A percentile compares a stretch with the other conserved stretches of the same genome.
These are phyloP conservation scores for Thielaviopsis populi DNA, from an alignment of 2,329 filamentous ascomycete species.

Conservation along the genomic window DNA sequence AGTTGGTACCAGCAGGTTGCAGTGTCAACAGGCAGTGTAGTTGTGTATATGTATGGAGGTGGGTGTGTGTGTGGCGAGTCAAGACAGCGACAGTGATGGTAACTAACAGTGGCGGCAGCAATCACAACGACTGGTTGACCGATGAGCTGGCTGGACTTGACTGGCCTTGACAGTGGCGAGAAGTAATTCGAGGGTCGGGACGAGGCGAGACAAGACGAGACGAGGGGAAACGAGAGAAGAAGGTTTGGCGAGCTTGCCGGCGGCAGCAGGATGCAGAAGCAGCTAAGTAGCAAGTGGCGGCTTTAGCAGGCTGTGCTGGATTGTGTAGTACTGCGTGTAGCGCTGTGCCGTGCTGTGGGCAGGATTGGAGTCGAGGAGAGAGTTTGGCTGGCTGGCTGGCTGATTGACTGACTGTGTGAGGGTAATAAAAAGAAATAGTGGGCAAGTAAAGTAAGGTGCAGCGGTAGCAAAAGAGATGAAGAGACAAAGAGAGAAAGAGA, in stretches of 20 bases:
- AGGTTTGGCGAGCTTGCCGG: constrained; percentile 15
- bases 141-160: not conserved
- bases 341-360: not conserved
- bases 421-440: too few relatives aligned
- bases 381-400: too few relatives aligned
- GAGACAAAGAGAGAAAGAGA: not conserved
- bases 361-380: too few relatives aligned
- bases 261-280: constrained; percentile 17
- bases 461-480: too few relatives aligned
- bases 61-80: not conserved
- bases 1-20: too few relatives aligned
- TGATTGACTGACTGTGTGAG: too few relatives aligned
- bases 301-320: too few relatives aligned
- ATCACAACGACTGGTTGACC: not conserved
- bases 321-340: too few relatives aligned
- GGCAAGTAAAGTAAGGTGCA: too few relatives aligned
- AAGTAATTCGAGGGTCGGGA: constrained; percentile 7
- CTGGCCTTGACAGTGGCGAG: constrained; percentile 7
- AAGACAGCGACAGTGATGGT: not conserved
- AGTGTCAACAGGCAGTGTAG: not conserved
- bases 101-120: not conserved
- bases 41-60: not conserved
- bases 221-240: constrained; percentile 11
- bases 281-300: constrained; percentile 12
- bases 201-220: constrained; percentile 15